Base-by-base conservation (phyloP, 1,284 basidiomycete species). In the Apiotrichum laibachii region DNA sequence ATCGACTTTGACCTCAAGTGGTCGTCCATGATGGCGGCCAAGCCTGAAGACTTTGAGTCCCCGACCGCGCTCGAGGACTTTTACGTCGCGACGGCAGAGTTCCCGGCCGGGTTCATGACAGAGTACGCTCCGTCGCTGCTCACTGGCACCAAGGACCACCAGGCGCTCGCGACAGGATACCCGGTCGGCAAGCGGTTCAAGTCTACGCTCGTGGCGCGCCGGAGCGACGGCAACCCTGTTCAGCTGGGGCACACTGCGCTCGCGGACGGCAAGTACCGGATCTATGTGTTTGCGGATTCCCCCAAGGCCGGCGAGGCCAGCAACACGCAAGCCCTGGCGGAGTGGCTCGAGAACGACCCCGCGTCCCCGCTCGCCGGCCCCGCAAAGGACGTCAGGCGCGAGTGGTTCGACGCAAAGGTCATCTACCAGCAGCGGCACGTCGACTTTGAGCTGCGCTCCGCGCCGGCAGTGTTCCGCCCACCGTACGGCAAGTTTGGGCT, bases 1-100 rank as follows among this genome's bases (percentile, higher is more conserved):
- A 92, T 92, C 66, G 73, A 83, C 57, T 91, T 90, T 66, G 90
- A 92, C 75, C 85, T 85, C 72, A 78, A 86, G 65, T 90, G 86
- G 70, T 83, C 88, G 1, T 80, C 82, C 9, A 77, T 92, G 26
- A 90, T 91, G 56, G 56, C 51, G 11, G 85, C 88, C 9, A 54
- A 57, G 51, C 46, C 56, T 8, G 51, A 49, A 15, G 51, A 49
- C 11, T 53, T 53, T 21, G 56, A 42, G 31, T 48, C 50, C 3
- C 56, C 56, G 9, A 53, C 50, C 19, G 56, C 26, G 11, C 47
- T 50, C 34, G 52, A 59, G 52, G 42, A 50, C 47, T 59, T 80
- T 81, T 46, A 85, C 83, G 10, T 79, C 81, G 39, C 79, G 82
- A 2, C 57, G 44, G 57, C 57, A 35, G 53, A 59, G 21, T 57